Percentiles rank a stretch among this genome's conserved stretches.
phyloP scores from a whole-genome alignment of 2,329 filamentous ascomycete species.

The Plectosphaerella cucumerina region DNA sequence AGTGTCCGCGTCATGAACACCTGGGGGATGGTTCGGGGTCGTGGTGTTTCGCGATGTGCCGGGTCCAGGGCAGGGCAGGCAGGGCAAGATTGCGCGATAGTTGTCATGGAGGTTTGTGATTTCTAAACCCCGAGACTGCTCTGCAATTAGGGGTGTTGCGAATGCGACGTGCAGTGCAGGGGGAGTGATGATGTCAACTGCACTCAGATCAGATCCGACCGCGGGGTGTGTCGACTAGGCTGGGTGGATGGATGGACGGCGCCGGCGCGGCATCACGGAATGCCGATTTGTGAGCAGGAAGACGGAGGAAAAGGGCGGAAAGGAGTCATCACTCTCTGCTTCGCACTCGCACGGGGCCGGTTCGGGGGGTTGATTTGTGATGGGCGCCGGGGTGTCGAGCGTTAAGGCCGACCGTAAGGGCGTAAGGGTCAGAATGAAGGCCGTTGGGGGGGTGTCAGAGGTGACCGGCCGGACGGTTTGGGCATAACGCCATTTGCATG shows the following conservation, averaged over 20 bases:
- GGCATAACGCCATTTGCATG: background rate
- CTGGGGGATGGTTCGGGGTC: too few relatives aligned
- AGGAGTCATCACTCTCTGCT: background rate
- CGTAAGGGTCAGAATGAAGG: background rate
- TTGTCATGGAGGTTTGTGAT: too few relatives aligned
- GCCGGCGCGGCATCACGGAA: background rate
- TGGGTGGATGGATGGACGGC: background rate
- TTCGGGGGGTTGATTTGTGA: slow-evolving; percentile 1
- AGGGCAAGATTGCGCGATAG: too few relatives aligned
- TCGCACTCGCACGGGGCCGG: background rate
- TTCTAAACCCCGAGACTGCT: too few relatives aligned
- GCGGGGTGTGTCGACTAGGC: too few relatives aligned
- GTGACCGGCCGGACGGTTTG: too few relatives aligned
- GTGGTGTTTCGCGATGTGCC: too few relatives aligned
- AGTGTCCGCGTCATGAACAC: too few relatives aligned
- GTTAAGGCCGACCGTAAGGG: background rate
- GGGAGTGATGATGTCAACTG: background rate
- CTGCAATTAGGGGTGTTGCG: too few relatives aligned
- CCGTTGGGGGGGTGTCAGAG: background rate
- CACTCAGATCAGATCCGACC: too few relatives aligned
- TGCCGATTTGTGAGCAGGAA: slow-evolving; percentile 4
- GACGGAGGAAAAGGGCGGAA: background rate
- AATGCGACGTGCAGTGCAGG: too few relatives aligned
- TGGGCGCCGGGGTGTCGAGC: background rate
- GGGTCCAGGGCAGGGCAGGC: too few relatives aligned